Conservation (phyloP, 2,329 filamentous ascomycete species). For the Diaporthe citri region DNA sequence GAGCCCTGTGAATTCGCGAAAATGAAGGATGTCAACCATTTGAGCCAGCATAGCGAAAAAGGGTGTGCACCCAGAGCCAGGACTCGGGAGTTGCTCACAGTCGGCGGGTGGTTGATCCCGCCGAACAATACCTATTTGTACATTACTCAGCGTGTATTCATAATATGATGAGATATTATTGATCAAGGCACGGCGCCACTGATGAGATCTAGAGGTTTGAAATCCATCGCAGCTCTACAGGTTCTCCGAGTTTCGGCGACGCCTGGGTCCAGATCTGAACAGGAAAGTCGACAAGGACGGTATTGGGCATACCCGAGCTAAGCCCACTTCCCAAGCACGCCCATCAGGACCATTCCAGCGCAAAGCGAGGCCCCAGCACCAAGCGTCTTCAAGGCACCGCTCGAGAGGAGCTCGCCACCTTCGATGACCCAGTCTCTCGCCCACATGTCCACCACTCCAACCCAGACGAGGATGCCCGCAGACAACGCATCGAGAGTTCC, state of each 20-base stretch:
- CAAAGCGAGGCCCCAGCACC: slow-evolving; percentile 68
- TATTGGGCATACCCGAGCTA: neutral
- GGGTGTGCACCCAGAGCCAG: neutral
- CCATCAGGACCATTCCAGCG: slow-evolving; percentile 76
- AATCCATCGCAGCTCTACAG: neutral
- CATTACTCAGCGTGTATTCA: slow-evolving; percentile 10
- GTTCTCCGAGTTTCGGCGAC: neutral
- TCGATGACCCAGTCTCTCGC: slow-evolving; percentile 77
- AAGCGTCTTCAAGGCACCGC: slow-evolving; percentile 60
- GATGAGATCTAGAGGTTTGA: neutral
- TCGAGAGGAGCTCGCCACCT: slow-evolving; percentile 66
- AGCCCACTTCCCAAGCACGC: slow-evolving; percentile 81
- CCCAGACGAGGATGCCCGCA: slow-evolving; percentile 84
- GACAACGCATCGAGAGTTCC: slow-evolving; percentile 81
- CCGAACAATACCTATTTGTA: neutral
- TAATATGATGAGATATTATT: slow-evolving; percentile 2
- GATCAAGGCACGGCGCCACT: neutral
- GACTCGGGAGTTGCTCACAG: slow-evolving; percentile 10
- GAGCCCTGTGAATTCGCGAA: neutral
- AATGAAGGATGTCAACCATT: neutral
- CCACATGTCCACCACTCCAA: slow-evolving; percentile 85
- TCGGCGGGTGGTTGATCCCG: neutral
- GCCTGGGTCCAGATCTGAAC: neutral
- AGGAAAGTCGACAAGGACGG: neutral
- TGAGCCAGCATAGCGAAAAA: neutral